Base-by-base conservation (phyloP, 2,329 filamentous ascomycete genomes). In the Colletotrichum lentis region DNA sequence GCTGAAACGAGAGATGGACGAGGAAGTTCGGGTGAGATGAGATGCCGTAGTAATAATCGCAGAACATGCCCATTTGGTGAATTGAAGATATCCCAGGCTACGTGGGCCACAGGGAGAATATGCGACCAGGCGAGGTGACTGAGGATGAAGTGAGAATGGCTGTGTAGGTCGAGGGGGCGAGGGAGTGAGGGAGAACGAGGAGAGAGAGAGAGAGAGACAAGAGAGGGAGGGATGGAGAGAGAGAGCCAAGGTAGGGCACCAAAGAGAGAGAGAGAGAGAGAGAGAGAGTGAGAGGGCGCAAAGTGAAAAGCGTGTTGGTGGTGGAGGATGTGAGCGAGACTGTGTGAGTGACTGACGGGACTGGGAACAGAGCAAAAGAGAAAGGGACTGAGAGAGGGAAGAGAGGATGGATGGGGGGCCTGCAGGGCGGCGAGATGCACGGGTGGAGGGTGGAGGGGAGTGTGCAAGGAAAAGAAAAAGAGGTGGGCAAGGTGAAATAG, bases 341-440 rank as follows among this genome's bases (percentile, higher is more conserved):
- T 52, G 59, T 59, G 62, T 31, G 59, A 44, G 53, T 63, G 59
- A 67, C 52, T 63, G 59, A 67, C 52, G 44, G 44, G 58, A 22
- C 44, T 24, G 49, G 52, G 41, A 64, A n/a, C 62, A 44, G 55
- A 50, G 50, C 39, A 16, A 31, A 56, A 59, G 41, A 47, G 18
- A 31, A 56, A 59, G 41, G 41, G 64, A 63, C 58, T 43, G 46
- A 24, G 62, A 47, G 67, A 68, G 67, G 64, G 54, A 68, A 64
- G 67, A 70, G 64, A 68, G 67, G 67, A 70, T 67, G 55, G 27
- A 31, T 31, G 27, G 27, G 27, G 67, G 64, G 67, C 62, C 65
- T 68, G 61, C 64, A 67, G 64, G 64, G 60, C 60, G 60, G 64
- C 65, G 49, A 68, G 65, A 68, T 68, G 55, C 65, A 65, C 60